A percentile compares a stretch with the other conserved stretches of the same genome.
Evolutionary conservation across 768 basidiomycete genomes (phyloP).

Genomic region (Tephrocybe sp.): DNA sequence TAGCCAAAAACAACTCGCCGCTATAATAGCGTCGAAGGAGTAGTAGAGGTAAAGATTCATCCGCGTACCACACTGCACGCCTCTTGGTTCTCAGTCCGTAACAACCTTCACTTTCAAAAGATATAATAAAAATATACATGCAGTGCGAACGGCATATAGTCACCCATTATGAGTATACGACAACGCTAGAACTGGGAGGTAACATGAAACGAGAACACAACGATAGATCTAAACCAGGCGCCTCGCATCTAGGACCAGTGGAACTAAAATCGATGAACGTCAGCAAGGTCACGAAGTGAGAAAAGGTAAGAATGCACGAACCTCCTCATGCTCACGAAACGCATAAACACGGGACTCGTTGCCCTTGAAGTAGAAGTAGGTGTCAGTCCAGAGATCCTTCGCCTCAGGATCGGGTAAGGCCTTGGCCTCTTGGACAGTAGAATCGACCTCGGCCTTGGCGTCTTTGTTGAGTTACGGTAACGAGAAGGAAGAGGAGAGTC

Average conservation of each 20-base stretch:
- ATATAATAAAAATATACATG: neutral
- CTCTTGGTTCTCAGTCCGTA: too few relatives aligned
- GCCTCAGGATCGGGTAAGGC: conserved; percentile 67
- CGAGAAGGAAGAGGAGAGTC: neutral
- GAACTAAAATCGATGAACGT: neutral
- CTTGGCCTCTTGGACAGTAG: conserved; percentile 92
- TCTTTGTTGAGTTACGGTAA: conserved; percentile 80
- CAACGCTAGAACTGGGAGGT: neutral
- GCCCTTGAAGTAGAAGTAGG: conserved; percentile 84
- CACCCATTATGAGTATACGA: neutral
- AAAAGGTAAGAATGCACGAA: conserved; percentile 9
- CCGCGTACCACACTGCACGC: too few relatives aligned
- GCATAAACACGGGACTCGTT: conserved; percentile 84
- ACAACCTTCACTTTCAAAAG: neutral
- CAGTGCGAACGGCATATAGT: neutral
- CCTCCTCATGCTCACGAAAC: conserved; percentile 92
- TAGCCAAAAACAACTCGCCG: too few relatives aligned
- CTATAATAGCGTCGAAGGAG: too few relatives aligned
- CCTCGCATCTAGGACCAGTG: neutral
- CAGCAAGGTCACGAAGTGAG: too few relatives aligned
- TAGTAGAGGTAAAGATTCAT: too few relatives aligned
- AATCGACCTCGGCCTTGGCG: conserved; percentile 85
- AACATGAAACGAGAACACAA: neutral
- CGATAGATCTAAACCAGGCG: neutral
- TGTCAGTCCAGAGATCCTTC: conserved; percentile 80